Percentiles rank a stretch among this genome's conserved stretches.
Evolutionary conservation across 1,284 basidiomycete species (phyloP).

Genomic region (Agroathelia rolfsii): DNA sequence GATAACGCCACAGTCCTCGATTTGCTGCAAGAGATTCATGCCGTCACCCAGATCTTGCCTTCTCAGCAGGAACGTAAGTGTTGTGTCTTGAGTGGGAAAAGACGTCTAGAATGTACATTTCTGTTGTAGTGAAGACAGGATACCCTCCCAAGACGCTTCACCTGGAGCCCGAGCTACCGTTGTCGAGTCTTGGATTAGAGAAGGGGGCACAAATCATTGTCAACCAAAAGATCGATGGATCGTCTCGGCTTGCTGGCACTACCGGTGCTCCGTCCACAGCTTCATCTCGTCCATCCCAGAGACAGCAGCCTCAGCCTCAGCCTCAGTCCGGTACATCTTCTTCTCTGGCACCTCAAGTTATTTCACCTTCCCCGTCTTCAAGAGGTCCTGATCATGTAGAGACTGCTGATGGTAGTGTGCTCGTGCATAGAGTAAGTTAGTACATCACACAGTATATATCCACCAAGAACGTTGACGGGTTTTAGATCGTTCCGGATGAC

Average conservation of each 20-base stretch:
- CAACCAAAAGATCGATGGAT: slow-evolving; percentile 30
- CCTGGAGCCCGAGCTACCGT: slow-evolving; percentile 57
- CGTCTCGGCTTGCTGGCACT: slow-evolving; percentile 3
- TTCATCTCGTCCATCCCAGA: slow-evolving; percentile 9
- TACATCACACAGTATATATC: background rate
- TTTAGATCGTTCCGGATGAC: slow-evolving; percentile 85
- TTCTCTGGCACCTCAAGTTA: slow-evolving; percentile 10
- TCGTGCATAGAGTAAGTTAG: slow-evolving; percentile 57
- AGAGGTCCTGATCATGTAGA: slow-evolving; percentile 48
- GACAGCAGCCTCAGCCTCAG: slow-evolving; percentile 7
- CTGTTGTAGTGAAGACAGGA: slow-evolving; percentile 63
- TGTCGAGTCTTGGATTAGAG: slow-evolving; percentile 68
- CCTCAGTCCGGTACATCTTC: slow-evolving; percentile 8
- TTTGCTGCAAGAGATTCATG: slow-evolving; percentile 62
- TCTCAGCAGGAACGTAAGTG: slow-evolving; percentile 68
- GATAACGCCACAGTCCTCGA: slow-evolving; percentile 58
- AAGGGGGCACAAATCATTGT: slow-evolving; percentile 81
- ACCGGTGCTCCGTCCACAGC: slow-evolving; percentile 3
- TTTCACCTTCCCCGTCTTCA: slow-evolving; percentile 14
- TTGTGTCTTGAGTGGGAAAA: slow-evolving; percentile 4
- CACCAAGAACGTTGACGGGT: slow-evolving; percentile 8
- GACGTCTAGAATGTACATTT: background rate
- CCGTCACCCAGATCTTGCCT: slow-evolving; percentile 59
- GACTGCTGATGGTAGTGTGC: slow-evolving; percentile 47
- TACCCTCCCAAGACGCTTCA: slow-evolving; percentile 74